Conservation (phyloP, 768 basidiomycete species). For the Phallus indusiatus region DNA sequence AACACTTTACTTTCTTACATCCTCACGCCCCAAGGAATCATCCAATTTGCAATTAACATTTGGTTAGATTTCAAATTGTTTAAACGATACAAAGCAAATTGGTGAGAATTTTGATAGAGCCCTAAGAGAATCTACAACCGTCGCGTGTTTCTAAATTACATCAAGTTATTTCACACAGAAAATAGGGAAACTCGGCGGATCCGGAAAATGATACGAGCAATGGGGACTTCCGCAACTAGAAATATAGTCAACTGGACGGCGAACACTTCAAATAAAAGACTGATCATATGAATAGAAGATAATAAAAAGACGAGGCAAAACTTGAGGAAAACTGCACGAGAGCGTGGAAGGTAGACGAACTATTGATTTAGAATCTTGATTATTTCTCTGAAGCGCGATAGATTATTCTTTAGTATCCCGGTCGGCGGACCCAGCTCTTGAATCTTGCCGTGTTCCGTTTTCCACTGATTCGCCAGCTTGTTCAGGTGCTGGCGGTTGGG, state of each 20-base stretch:
- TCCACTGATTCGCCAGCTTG: background rate
- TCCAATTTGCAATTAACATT: no score
- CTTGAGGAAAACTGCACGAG: background rate
- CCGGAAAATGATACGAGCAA: background rate
- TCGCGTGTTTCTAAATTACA: background rate
- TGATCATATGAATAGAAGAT: background rate
- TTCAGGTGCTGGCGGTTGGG: constrained; percentile 3
- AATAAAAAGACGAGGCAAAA: background rate
- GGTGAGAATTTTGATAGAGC: no score
- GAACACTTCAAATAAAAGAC: background rate
- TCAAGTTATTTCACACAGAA: background rate
- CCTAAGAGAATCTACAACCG: no score
- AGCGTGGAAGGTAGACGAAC: background rate
- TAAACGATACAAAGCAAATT: no score
- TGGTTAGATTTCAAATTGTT: no score
- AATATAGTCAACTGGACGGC: background rate
- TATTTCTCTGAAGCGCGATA: background rate
- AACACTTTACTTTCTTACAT: background rate
- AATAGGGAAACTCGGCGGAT: background rate
- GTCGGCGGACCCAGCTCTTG: constrained; percentile 4
- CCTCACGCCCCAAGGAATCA: background rate
- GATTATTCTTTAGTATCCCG: constrained; percentile 2
- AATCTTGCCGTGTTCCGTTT: constrained; percentile 3
- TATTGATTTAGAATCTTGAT: background rate
- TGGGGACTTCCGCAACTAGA: background rate